Evolutionary conservation across 2,329 filamentous ascomycete species (phyloP), one percentile per base, ranked within the genome.

Genomic region (Cladosporium sp.): DNA sequence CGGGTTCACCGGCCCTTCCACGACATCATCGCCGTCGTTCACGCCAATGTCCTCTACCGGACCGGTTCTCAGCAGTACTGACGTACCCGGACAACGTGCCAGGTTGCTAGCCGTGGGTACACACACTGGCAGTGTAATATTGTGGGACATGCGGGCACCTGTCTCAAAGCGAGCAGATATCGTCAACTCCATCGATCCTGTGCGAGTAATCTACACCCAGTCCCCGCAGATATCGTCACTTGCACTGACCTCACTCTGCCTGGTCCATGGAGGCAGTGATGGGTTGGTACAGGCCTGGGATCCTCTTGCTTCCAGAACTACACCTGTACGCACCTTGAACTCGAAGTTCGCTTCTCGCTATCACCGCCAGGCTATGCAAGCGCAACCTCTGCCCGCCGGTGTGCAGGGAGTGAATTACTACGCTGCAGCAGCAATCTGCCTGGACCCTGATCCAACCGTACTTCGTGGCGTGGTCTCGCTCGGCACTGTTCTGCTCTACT

Each of bases 251-350:
- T 89, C 91, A 1, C 78, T 99, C 15, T 95, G 96, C 70, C 76
- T 99, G 15, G 89, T 97, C 6, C 90, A 96, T 71, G 94, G 94
- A 51, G 94, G 94, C 25, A 96, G 89, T 65, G 94, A 99, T 74
- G 93, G 94, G 0, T 83, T 97, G 3, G 93, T 96, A 4, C 94
- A 97, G 73, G 90, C 92, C 5, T 99, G 94, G 94, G 94, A 99
- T 76, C 90, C 89, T n/a, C 78, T 99, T 49, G 90, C 88, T 1
- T 97, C 93, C 1, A 88, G 83, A 0, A 75, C 82, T 17, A 85
- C 88, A 19, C 90, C 94, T 0, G 83, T 97, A 54, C 86, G 92
- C 39, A 97, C 92, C 0, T 80, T 99, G 56, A 92, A 96, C 70
- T 90, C 91, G 2, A 86, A 89, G 14, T 92, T 93, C 64, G 89